A percentile compares a stretch with the other conserved stretches of the same genome.
These are phyloP conservation scores for Termitomyces sp. DNA, from an alignment of 768 basidiomycete species.

Conservation along the genomic window DNA sequence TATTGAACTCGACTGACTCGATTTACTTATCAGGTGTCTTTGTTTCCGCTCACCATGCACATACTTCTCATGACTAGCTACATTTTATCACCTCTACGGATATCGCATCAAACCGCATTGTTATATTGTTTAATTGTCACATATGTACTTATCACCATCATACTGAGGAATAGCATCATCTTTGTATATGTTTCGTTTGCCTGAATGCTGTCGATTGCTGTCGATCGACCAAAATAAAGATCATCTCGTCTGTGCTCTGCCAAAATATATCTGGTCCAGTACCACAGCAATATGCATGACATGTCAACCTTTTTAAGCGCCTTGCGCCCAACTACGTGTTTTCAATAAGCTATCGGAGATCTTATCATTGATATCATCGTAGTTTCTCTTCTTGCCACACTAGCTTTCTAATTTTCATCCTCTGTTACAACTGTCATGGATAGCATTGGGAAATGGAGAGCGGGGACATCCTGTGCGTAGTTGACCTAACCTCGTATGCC, in stretches of 20 bases:
- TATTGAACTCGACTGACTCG: not conserved
- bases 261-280: not conserved
- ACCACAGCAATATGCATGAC: not conserved
- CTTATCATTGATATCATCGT: constrained; percentile 9
- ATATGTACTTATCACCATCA: not conserved
- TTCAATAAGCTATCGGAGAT: not conserved
- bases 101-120: not conserved
- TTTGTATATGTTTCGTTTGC: not conserved
- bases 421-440: constrained; percentile 11
- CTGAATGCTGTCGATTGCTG: not conserved
- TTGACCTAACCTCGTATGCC: not conserved
- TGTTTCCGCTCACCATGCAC: not conserved
- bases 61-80: not conserved
- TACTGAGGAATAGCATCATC: not conserved
- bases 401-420: not conserved
- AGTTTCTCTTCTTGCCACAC: not conserved
- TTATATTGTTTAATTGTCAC: not conserved
- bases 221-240: not conserved
- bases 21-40: not conserved
- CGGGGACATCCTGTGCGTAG: constrained; percentile 37
- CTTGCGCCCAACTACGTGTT: not conserved
- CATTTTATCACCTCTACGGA: not conserved
- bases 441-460: constrained; percentile 35
- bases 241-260: not conserved
- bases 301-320: too few relatives aligned